phyloP scores from a whole-genome alignment of 495 filamentous ascomycete genomes.

The Aspergillus sclerotiicarbonarius region DNA sequence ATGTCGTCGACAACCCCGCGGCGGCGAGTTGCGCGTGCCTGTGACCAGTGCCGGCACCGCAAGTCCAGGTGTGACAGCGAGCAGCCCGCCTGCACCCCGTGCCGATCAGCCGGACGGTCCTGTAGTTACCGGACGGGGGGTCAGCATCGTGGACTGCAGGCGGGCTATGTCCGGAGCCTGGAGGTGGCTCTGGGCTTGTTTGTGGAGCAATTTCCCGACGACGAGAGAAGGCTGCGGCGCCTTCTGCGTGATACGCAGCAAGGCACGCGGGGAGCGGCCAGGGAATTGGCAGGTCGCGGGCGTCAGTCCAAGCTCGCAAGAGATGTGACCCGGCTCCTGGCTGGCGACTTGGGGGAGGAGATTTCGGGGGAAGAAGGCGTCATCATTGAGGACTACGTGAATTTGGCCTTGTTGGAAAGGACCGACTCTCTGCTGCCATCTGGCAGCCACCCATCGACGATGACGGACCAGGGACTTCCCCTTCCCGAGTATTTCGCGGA shows the following conservation, averaged over 20 bases:
- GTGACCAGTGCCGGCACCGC: slow-evolving; percentile 58
- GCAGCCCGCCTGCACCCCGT: slow-evolving; percentile 57
- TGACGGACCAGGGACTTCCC: too few relatives aligned
- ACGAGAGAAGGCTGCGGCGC: slow-evolving; percentile 27
- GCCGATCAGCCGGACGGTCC: slow-evolving; percentile 44
- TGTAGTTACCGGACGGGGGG: slow-evolving; percentile 60
- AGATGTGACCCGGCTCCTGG: slow-evolving; percentile 19
- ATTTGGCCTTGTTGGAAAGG: too few relatives aligned
- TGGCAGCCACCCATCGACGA: too few relatives aligned
- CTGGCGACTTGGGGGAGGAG: background rate
- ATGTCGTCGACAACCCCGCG: too few relatives aligned
- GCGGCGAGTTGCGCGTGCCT: slow-evolving; percentile 57
- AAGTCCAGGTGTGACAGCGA: slow-evolving; percentile 61
- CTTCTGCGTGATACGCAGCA: slow-evolving; percentile 42
- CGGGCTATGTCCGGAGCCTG: slow-evolving; percentile 62
- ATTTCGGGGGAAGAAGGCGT: too few relatives aligned
- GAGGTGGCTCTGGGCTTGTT: slow-evolving; percentile 50
- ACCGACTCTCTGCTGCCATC: too few relatives aligned
- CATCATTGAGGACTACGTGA: too few relatives aligned
- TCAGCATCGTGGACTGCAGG: slow-evolving; percentile 57
- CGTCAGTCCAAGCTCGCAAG: slow-evolving; percentile 24
- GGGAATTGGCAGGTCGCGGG: slow-evolving; percentile 23
- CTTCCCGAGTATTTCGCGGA: too few relatives aligned
- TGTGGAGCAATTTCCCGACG: slow-evolving; percentile 28
- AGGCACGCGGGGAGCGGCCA: slow-evolving; percentile 33